Base-by-base conservation (phyloP, 2,329 filamentous ascomycete genomes). In the Coniochaeta hoffmannii region DNA sequence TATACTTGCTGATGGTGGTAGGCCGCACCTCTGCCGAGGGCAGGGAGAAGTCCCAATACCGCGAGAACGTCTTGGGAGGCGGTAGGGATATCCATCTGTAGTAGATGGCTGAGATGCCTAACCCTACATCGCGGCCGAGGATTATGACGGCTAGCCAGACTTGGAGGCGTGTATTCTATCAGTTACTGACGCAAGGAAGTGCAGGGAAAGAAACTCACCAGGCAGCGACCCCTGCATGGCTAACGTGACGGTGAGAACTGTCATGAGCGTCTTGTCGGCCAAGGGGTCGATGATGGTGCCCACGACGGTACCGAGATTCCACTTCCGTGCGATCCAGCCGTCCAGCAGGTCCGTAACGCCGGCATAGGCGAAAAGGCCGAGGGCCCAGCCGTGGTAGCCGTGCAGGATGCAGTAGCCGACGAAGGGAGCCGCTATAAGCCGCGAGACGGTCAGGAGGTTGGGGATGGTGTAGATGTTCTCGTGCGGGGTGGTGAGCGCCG, bases 381-480 rank as follows among this genome's bases (percentile, higher is more conserved):
- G 76, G 0, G 94, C 91, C 73, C 84, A 85, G 31, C 81, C 78
- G 68, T 95, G 87, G 44, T 91, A 81, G 67, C 94, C 87, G 62
- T 95, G 82, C 2, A 97, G 78, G 56, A 99, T 86, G 22, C 94
- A 83, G 68, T 96, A 97, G 55, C 93, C 94, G 50, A 97, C 84
- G 30, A 88, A 77, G 0, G 94, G 94, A 1, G 94, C 89, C 1
- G 89, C 87, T 53, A 89, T 68, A 36, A 99, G 82, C 2, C 94
- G 88, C 2, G 90, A 89, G 62, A 93, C 86, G 1, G 94, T 99
- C 54, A 99, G 80, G 59, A 96, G 78, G 68, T 99, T 99, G 38
- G 94, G 94, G n/a, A 99, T 68, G 34, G 90, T 99, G 75, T 96
- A 97, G 66, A 99, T 96, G 67, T 99, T 91, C 73, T 99, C 94